Conservation (phyloP, 306 rosid genomes). For the Malus sylvestris region DNA sequence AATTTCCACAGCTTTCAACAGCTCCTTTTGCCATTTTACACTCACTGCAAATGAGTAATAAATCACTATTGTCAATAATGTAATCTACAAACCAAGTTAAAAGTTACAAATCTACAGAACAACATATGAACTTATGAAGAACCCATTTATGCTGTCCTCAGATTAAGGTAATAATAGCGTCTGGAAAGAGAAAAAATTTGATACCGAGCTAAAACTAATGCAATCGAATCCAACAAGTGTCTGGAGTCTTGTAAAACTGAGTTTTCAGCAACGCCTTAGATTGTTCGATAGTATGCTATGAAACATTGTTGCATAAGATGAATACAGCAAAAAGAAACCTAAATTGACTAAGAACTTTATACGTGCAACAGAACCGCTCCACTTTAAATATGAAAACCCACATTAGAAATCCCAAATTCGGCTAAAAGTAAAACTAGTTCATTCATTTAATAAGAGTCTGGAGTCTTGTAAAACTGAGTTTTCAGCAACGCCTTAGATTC, state of each 20-base stretch:
- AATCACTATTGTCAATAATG: constrained; percentile 6
- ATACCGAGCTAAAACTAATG: not conserved
- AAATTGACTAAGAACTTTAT: too few species aligned
- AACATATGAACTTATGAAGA: not conserved
- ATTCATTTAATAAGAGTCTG: not conserved
- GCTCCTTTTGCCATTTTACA: constrained; percentile 92
- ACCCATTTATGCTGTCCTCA: not conserved
- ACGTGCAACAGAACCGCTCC: too few species aligned
- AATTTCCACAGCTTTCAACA: constrained; percentile 67
- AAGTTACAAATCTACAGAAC: not conserved
- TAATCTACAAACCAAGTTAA: not conserved
- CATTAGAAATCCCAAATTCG: too few species aligned
- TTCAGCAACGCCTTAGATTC: not conserved
- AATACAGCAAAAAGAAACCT: not conserved
- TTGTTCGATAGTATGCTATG: not conserved
- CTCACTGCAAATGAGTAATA: constrained; percentile 43
- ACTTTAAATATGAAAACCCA: too few species aligned
- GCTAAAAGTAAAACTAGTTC: too few species aligned
- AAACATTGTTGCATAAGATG: not conserved
- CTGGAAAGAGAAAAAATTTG: not conserved
- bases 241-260: not conserved
- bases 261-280: not conserved
- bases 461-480: not conserved
- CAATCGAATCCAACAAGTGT: too few species aligned
- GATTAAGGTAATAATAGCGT: not conserved